Evolutionary conservation across 768 basidiomycete genomes (phyloP).

Genomic region (Cystobasidium tubakii): DNA sequence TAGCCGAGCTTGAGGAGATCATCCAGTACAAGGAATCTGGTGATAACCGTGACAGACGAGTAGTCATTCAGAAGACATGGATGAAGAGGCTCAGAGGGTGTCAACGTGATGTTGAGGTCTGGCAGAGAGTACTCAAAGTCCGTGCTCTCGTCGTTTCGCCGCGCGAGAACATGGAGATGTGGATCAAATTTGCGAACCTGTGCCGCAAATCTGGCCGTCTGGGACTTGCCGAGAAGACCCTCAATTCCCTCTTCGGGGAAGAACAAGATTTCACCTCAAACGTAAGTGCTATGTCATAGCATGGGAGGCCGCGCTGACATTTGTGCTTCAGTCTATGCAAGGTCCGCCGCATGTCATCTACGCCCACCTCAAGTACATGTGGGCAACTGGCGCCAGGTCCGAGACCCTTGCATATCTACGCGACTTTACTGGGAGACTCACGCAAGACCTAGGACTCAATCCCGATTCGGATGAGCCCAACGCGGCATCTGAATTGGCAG

Average conservation of each 20-base stretch:
- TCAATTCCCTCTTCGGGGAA: slow-evolving; percentile 78
- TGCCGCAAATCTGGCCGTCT: slow-evolving; percentile 93
- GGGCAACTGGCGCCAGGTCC: slow-evolving; percentile 74
- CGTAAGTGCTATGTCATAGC: slow-evolving; percentile 16
- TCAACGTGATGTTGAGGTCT: slow-evolving; percentile 96
- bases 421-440: slow-evolving; percentile 68
- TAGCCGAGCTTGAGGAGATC: slow-evolving; percentile 95
- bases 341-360: slow-evolving; percentile 95
- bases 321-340: slow-evolving; percentile 51
- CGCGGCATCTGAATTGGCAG: slow-evolving; percentile 40
- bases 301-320: not conserved
- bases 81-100: slow-evolving; percentile 94
- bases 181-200: slow-evolving; percentile 97
- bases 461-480: slow-evolving; percentile 39
- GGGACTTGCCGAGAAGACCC: slow-evolving; percentile 91
- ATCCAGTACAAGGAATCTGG: slow-evolving; percentile 86
- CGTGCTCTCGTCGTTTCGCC: slow-evolving; percentile 87
- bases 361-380: slow-evolving; percentile 89
- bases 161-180: slow-evolving; percentile 90
- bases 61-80: slow-evolving; percentile 88
- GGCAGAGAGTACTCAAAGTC: slow-evolving; percentile 96
- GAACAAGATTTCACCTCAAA: slow-evolving; percentile 50
- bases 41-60: slow-evolving; percentile 88
- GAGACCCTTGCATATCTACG: slow-evolving; percentile 79
- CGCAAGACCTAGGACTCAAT: slow-evolving; percentile 67